These are phyloP conservation scores for Physcia stellaris DNA, from an alignment of 495 filamentous ascomycete species.

Conservation along the genomic window DNA sequence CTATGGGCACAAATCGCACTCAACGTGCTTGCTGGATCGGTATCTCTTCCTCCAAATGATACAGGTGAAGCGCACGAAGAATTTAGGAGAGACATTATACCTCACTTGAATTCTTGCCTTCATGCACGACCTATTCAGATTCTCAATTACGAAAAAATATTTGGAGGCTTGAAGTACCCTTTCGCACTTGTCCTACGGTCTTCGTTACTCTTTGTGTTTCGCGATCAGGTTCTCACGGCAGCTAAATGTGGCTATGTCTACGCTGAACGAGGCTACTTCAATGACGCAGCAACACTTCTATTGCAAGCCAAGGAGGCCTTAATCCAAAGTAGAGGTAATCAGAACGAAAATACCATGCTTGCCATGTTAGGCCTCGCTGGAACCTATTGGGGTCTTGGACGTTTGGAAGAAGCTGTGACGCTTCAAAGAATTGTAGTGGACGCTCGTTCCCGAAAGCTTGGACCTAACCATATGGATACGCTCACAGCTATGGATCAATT, in stretches of 20 bases:
- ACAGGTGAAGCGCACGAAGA: too few relatives aligned
- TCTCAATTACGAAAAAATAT: constrained; percentile 5
- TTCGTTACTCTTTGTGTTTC: constrained; percentile 7
- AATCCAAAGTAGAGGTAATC: constrained; percentile 4
- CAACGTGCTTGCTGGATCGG: too few relatives aligned
- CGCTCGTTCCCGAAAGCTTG: too few relatives aligned
- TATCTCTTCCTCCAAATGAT: too few relatives aligned
- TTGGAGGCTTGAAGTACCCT: constrained; percentile 6
- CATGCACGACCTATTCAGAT: constrained; percentile 10
- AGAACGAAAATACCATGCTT: constrained; percentile 7
- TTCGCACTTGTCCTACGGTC: constrained; percentile 6
- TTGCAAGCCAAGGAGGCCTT: constrained; percentile 14
- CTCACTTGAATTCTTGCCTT: too few relatives aligned
- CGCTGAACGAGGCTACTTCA: constrained; percentile 17
- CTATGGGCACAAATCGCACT: too few relatives aligned
- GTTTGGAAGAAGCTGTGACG: constrained; percentile 9
- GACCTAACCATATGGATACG: constrained; percentile 8
- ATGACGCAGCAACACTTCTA: constrained; percentile 16
- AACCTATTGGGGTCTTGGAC: constrained; percentile 12
- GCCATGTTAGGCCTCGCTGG: constrained; percentile 12
- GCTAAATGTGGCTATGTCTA: constrained; percentile 25
- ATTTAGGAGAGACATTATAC: too few relatives aligned
- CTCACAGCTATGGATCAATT: constrained; percentile 10
- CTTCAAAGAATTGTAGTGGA: constrained; percentile 14
- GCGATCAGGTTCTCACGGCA: constrained; percentile 3